Base-by-base conservation (phyloP, 257 asterid species). In the Ehretia macrophylla region DNA sequence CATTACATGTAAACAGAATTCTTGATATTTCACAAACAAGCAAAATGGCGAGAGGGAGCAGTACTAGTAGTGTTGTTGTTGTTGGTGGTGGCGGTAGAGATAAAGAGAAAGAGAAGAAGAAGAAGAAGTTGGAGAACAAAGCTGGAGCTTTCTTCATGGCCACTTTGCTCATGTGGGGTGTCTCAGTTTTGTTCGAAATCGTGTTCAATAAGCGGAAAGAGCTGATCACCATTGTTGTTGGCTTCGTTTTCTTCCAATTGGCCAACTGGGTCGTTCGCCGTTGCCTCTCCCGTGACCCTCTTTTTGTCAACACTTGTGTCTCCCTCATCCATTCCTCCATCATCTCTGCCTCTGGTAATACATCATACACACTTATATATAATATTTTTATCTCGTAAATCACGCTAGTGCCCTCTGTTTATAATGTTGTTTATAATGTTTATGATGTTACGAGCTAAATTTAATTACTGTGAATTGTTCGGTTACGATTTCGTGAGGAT, bases 301-400 rank as follows among this genome's bases (percentile, higher is more conserved):
- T 88, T 65, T 76, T 84, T 55, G 97, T 91, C 64, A 91, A 91
- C 77, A 88, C 97, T 35, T 84, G 87, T 63, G 90, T 88, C 64
- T 91, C 98, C 71, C 95, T 91, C 51, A 76, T 92, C 51, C 98
- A 92, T 63, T 88, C 98, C 55, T 82, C 82, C 75, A 73, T 81
- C 68, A 82, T 78, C 52, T 92, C 98, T 18, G 69, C 85, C 32
- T 67, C 82, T 50, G 95, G 95, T 87, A 27, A 75, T 78, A 55
- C 21, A 64, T 14, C 19, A 10, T 45, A 11, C 16, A 5, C 22
- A 11, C 49, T 12, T 12, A 38, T 38, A 4, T 48, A 17, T 38
- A n/a, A 14, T 44, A 5, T 38, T 5, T 38, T 38, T 38, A 5
- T 38, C 11, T 38, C 44, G 9, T 38, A 6, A 38, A 38, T 5